Conservation (phyloP, 768 basidiomycete genomes). For the Mycena maculata region DNA sequence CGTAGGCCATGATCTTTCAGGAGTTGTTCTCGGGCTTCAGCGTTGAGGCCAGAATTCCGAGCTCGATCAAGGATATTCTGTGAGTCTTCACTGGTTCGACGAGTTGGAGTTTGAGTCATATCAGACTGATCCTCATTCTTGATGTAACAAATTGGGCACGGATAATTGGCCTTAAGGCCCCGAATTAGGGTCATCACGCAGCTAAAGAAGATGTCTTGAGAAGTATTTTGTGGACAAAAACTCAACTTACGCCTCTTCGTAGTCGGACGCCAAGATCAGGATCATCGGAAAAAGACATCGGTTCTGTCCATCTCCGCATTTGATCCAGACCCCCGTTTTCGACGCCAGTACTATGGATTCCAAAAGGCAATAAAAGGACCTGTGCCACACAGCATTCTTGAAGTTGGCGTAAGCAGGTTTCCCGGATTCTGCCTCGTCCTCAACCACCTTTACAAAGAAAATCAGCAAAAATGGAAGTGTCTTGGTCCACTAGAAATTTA, state of each 20-base stretch:
- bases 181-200: slow-evolving; percentile 53
- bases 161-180: slow-evolving; percentile 42
- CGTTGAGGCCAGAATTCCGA: slow-evolving; percentile 1
- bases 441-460: slow-evolving; percentile 40
- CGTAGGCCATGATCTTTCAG: slow-evolving; percentile 39
- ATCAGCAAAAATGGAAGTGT: not conserved
- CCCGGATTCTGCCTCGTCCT: slow-evolving; percentile 43
- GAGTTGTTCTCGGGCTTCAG: slow-evolving; percentile 29
- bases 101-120: slow-evolving; percentile 14
- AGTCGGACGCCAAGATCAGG: slow-evolving; percentile 54
- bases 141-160: slow-evolving; percentile 54
- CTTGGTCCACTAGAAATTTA: too few species aligned
- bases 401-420: slow-evolving; percentile 46
- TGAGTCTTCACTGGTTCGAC: slow-evolving; percentile 33
- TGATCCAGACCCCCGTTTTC: slow-evolving; percentile 35
- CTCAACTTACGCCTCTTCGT: slow-evolving; percentile 57
- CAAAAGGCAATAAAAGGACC: slow-evolving; percentile 47
- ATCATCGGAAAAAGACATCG: slow-evolving; percentile 50
- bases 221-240: not conserved
- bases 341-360: slow-evolving; percentile 36
- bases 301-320: slow-evolving; percentile 43
- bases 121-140: slow-evolving; percentile 40
- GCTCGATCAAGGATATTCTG: slow-evolving; percentile 31
- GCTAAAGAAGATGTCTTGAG: slow-evolving; percentile 32
- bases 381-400: slow-evolving; percentile 53